A percentile compares a stretch with the other conserved stretches of the same genome.
phyloP scores from a whole-genome alignment of 2,329 filamentous ascomycete species.

The Ophiostoma fasciatum region DNA sequence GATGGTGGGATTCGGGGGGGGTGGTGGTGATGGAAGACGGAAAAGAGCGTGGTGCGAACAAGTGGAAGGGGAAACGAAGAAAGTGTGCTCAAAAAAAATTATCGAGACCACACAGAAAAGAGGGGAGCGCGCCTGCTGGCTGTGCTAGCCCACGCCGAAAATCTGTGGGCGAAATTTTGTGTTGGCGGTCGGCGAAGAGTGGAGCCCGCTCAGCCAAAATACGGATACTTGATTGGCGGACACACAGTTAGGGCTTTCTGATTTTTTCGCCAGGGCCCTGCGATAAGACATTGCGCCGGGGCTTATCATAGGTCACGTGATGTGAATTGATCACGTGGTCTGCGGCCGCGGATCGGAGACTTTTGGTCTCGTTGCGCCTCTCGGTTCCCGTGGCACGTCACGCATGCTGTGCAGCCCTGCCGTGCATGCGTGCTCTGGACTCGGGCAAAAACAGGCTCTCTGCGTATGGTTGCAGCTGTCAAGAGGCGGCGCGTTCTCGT shows the following conservation, averaged over 20 bases:
- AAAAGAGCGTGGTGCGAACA: background rate
- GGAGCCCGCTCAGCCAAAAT: background rate
- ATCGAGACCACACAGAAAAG: conserved; percentile 4
- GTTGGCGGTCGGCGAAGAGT: conserved; percentile 2
- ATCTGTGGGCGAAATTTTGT: conserved; percentile 19
- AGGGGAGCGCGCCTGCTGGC: conserved; percentile 10
- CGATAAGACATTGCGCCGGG: too few relatives aligned
- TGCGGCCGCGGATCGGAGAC: too few relatives aligned
- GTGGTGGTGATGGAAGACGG: conserved; percentile 21
- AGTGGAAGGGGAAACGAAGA: background rate
- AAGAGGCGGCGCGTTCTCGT: too few relatives aligned
- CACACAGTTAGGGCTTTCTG: conserved; percentile 10
- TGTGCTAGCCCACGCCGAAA: conserved; percentile 5
- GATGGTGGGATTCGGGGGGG: conserved; percentile 24
- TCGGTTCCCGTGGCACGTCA: too few relatives aligned
- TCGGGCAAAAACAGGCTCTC: too few relatives aligned
- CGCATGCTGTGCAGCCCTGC: too few relatives aligned
- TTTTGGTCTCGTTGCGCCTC: too few relatives aligned
- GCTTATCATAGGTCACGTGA: too few relatives aligned
- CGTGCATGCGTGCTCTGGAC: too few relatives aligned
- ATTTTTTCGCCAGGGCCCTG: conserved; percentile 5
- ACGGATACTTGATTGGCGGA: conserved; percentile 5
- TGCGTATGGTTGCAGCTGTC: too few relatives aligned
- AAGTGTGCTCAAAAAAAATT: conserved; percentile 5
- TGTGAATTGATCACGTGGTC: too few relatives aligned